Evolutionary conservation across 2,329 filamentous ascomycete genomes (phyloP).

Genomic region (Paecilomyces variotii): DNA sequence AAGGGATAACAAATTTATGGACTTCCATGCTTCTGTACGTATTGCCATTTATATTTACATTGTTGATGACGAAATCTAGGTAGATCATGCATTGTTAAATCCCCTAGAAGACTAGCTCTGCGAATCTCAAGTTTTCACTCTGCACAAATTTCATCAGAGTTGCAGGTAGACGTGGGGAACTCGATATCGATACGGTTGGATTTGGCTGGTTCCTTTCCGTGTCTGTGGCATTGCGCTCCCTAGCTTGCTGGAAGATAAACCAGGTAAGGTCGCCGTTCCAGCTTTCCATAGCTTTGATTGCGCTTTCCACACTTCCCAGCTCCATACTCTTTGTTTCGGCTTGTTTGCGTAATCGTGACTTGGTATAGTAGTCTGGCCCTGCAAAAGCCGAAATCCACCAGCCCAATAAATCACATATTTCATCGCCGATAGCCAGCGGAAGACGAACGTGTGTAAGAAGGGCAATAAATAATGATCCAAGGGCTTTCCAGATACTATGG

Average conservation of each 20-base stretch:
- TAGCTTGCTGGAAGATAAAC: slow-evolving; percentile 28
- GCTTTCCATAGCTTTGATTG: slow-evolving; percentile 31
- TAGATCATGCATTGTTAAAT: not conserved
- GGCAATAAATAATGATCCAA: slow-evolving; percentile 30
- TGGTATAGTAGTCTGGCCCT: slow-evolving; percentile 26
- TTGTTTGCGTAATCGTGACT: not conserved
- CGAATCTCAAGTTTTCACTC: not conserved
- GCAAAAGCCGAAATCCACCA: slow-evolving; percentile 28
- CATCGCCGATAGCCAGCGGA: slow-evolving; percentile 31
- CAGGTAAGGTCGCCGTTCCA: slow-evolving; percentile 36
- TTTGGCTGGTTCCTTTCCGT: not conserved
- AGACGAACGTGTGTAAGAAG: slow-evolving; percentile 33
- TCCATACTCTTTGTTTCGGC: slow-evolving; percentile 8
- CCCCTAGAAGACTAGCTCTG: not conserved
- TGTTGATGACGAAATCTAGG: not conserved
- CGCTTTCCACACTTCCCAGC: slow-evolving; percentile 18
- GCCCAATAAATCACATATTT: slow-evolving; percentile 31
- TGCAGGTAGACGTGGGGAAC: not conserved
- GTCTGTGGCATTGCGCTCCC: not conserved
- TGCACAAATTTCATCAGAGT: not conserved
- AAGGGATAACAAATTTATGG: no score
- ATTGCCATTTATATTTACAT: not conserved
- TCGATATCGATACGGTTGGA: not conserved
- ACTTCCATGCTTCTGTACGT: not conserved
- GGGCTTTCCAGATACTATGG: slow-evolving; percentile 30